These are phyloP conservation scores for Tricholoma hemisulphureum DNA, from an alignment of 768 basidiomycete genomes.

Conservation along the genomic window DNA sequence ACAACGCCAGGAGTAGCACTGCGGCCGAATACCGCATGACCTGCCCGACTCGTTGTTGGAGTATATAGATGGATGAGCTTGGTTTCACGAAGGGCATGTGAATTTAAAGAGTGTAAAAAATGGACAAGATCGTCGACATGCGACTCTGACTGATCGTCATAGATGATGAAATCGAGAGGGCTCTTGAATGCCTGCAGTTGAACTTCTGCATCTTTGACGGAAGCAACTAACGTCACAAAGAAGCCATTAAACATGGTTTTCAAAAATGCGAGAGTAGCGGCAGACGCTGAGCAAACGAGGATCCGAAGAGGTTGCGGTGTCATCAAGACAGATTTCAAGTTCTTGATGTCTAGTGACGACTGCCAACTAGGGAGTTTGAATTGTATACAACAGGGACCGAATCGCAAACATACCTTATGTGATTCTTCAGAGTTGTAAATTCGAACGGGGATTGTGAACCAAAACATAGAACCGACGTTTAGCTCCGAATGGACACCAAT, in stretches of 20 bases:
- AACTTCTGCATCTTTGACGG: slow-evolving; percentile 45
- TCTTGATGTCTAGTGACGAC: slow-evolving; percentile 47
- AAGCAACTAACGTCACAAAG: slow-evolving; percentile 40
- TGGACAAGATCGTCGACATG: slow-evolving; percentile 57
- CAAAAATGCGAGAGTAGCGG: slow-evolving; percentile 55
- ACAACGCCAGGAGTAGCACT: slow-evolving; percentile 54
- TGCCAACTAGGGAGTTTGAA: slow-evolving; percentile 20
- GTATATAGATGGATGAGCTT: slow-evolving; percentile 73
- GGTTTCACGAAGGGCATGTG: slow-evolving; percentile 45
- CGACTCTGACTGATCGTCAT: slow-evolving; percentile 65
- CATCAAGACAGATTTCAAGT: slow-evolving; percentile 46
- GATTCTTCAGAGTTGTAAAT: slow-evolving; percentile 56
- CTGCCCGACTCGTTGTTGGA: slow-evolving; percentile 59
- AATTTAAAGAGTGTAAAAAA: slow-evolving; percentile 41
- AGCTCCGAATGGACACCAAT: slow-evolving; percentile 69
- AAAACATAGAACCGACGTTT: slow-evolving; percentile 64
- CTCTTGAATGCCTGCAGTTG: slow-evolving; percentile 35
- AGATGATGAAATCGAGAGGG: slow-evolving; percentile 60
- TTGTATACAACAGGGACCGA: not conserved
- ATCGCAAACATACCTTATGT: slow-evolving; percentile 41
- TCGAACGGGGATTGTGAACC: slow-evolving; percentile 72
- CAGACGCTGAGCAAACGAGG: slow-evolving; percentile 58
- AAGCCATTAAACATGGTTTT: slow-evolving; percentile 58
- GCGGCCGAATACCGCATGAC: slow-evolving; percentile 49
- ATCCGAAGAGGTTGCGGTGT: slow-evolving; percentile 46